Base-by-base conservation (phyloP, 2,329 filamentous ascomycete genomes). In the Pseudocercospora vitis region DNA sequence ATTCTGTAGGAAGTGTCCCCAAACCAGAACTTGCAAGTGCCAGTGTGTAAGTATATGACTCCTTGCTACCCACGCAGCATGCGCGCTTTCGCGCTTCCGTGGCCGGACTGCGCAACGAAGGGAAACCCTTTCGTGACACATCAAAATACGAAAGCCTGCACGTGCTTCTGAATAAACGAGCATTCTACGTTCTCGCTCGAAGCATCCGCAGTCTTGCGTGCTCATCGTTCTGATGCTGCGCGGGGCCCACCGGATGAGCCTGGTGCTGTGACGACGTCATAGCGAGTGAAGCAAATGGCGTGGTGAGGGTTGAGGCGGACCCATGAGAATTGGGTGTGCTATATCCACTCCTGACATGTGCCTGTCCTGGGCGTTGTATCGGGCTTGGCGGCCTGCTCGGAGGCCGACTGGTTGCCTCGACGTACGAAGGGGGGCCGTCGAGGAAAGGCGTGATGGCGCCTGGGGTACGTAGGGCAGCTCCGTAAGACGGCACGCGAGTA, bases 401-500 rank as follows among this genome's bases (percentile, higher is more conserved):
- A 0, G 75, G 74, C 35, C 76, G 68, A 35, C 68, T 73, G 4
- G 71, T 78, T 0, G 75, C 76, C 35, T 74, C 71, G 29, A 76
- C 67, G 61, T 78, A 78, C 47, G 67, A 73, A 1, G 76, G 76
- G 1, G 75, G 71, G 9, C 68, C 70, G 46, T 74, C 73, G 18
- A 65, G 68, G 39, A 71, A 70, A 1, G 74, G 74, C 7, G 73
- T 74, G 11, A 70, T 60, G 2, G 70, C 57, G 12, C 68, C 71
- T 1, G 74, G 74, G 1, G 74, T 77, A 26, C 75, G 70, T 6
- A 78, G 66, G 6, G 76, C 76, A 0, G 76, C 76, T 63, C 75
- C 75, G 60, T 81, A 81, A 44, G 74, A 78, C 7, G 78, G 78
- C 0, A 78, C 78, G 29, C 76, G 73, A 3, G 71, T 68, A 1